Evolutionary conservation across 306 rosid genomes (phyloP).

Genomic region (Gleditsia sinensis): DNA sequence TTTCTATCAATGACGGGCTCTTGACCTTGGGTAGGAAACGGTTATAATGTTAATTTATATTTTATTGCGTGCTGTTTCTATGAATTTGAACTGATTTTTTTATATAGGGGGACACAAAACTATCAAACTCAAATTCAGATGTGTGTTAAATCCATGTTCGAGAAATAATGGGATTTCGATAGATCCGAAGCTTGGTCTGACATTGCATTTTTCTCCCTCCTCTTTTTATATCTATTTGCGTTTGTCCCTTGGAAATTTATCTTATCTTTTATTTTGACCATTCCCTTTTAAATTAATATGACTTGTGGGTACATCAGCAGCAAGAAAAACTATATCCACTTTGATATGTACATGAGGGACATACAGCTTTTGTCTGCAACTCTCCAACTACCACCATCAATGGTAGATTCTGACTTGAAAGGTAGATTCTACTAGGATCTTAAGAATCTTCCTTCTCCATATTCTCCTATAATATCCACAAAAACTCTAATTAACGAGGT

Average conservation of each 20-base stretch:
- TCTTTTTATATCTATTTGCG: neutral
- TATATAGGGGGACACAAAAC: neutral
- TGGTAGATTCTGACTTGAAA: slow-evolving; percentile 37
- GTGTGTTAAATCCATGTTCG: slow-evolving; percentile 32
- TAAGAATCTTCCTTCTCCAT: slow-evolving; percentile 44
- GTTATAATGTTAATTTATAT: slow-evolving; percentile 17
- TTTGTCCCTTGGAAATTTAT: slow-evolving; percentile 15
- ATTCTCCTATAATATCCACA: slow-evolving; percentile 21
- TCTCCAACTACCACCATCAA: slow-evolving; percentile 40
- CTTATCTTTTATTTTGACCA: slow-evolving; percentile 37
- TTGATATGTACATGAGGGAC: slow-evolving; percentile 35
- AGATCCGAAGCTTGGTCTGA: slow-evolving; percentile 47
- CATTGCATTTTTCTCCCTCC: slow-evolving; percentile 17
- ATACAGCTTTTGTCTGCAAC: slow-evolving; percentile 43
- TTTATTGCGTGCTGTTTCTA: slow-evolving; percentile 21
- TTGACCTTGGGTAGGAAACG: slow-evolving; percentile 46
- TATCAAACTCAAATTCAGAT: slow-evolving; percentile 35
- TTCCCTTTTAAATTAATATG: slow-evolving; percentile 9
- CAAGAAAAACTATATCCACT: slow-evolving; percentile 22
- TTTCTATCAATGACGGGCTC: slow-evolving; percentile 24
- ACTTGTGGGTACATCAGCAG: neutral
- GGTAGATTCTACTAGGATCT: slow-evolving; percentile 43
- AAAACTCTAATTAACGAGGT: neutral
- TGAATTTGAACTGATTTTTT: neutral
- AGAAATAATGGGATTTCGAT: slow-evolving; percentile 32